A percentile compares a stretch with the other conserved stretches of the same genome.
Evolutionary conservation across 129 eudicot genomes (phyloP).

Genomic region (Saussurea involucrata): DNA sequence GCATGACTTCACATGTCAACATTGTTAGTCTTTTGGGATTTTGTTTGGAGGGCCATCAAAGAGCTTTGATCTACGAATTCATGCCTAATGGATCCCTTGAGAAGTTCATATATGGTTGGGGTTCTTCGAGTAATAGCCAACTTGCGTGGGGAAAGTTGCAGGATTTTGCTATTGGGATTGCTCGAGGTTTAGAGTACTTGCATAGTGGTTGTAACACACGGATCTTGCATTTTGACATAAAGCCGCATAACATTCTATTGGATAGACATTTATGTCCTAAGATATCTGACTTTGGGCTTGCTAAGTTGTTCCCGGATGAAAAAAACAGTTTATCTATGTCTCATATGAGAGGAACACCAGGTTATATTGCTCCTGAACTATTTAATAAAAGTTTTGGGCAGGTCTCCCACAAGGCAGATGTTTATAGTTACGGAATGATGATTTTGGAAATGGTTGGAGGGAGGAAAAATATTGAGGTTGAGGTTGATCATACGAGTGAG

Average conservation of each 20-base stretch:
- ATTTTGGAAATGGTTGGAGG: conserved; percentile 42
- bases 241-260: conserved; percentile 30
- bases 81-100: conserved; percentile 52
- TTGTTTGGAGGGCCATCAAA: conserved; percentile 29
- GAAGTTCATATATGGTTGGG: conserved; percentile 10
- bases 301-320: conserved; percentile 23
- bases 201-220: conserved; percentile 31
- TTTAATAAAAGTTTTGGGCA: conserved; percentile 21
- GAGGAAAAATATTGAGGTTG: conserved; percentile 26
- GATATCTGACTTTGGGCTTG: conserved; percentile 34
- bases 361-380: conserved; percentile 45
- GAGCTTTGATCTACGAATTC: conserved; percentile 44
- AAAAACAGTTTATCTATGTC: too few relatives aligned
- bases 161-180: conserved; percentile 22
- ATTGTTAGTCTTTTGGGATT: conserved; percentile 40
- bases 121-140: neutral
- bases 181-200: conserved; percentile 31
- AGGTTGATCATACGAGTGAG: too few relatives aligned
- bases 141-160: conserved; percentile 30
- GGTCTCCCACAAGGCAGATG: conserved; percentile 34
- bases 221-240: conserved; percentile 40
- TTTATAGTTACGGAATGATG: conserved; percentile 48
- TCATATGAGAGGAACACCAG: too few relatives aligned
- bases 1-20: conserved; percentile 39
- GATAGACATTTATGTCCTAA: conserved; percentile 31